phyloP scores from a whole-genome alignment of 176 grass and related monocot species.

The Avena insularis region DNA sequence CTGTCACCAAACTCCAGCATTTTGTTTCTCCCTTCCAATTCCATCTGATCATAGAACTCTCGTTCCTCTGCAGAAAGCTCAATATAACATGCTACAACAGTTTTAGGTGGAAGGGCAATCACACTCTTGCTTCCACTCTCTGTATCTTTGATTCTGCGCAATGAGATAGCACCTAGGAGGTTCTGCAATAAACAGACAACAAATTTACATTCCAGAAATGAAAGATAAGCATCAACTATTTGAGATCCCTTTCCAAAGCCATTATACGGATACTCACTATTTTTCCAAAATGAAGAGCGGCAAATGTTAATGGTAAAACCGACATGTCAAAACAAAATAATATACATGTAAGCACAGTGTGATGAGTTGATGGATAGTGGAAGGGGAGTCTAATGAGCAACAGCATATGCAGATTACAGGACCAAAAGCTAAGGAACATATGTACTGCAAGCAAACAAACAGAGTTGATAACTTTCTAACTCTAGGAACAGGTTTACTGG shows the following conservation, averaged over 20 bases:
- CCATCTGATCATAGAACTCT: constrained; percentile 75
- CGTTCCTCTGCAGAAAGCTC: constrained; percentile 91
- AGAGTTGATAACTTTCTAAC: background rate
- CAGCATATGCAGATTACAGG: background rate
- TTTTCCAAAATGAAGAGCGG: background rate
- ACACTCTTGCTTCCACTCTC: constrained; percentile 56
- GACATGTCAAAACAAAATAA: background rate
- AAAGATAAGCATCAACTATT: constrained; percentile 16
- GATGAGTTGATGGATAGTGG: background rate
- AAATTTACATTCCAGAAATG: constrained; percentile 8
- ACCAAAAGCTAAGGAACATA: background rate
- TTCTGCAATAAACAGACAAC: constrained; percentile 62
- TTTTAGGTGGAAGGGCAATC: constrained; percentile 70
- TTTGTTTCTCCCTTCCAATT: constrained; percentile 80
- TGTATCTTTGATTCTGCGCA: constrained; percentile 79
- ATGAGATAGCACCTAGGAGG: constrained; percentile 81
- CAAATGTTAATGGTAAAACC: background rate
- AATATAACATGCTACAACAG: constrained; percentile 63
- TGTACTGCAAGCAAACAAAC: constrained; percentile 16
- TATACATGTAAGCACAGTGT: background rate
- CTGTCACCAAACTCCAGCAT: constrained; percentile 69
- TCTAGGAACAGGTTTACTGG: background rate
- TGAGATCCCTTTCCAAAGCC: constrained; percentile 15
- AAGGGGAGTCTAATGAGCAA: constrained; percentile 10
- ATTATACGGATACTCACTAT: background rate